Conservation (phyloP, 2,329 filamentous ascomycete species). For the Elsinoe perseae region DNA sequence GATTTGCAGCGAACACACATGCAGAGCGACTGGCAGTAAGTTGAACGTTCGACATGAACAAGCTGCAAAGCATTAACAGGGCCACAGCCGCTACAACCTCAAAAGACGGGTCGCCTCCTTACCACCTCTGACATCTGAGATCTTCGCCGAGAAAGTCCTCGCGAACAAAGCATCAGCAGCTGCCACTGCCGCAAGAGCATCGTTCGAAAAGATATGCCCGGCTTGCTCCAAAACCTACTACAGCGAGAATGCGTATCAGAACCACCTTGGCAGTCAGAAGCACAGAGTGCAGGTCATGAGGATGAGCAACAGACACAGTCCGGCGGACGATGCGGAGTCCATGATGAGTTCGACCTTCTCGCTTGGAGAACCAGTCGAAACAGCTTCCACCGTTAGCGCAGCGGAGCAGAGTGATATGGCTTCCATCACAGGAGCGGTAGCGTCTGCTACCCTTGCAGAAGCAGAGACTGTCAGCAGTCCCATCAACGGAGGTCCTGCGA, state of each 20-base stretch:
- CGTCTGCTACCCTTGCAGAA: constrained; percentile 52
- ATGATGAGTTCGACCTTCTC: constrained; percentile 89
- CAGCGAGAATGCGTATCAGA: constrained; percentile 91
- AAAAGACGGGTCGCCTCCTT: constrained; percentile 88
- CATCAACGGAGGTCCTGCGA: constrained; percentile 12
- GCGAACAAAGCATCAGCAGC: constrained; percentile 78
- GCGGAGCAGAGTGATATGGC: constrained; percentile 69
- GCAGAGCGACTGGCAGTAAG: constrained; percentile 98
- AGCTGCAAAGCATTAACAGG: neutral
- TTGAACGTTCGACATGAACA: constrained; percentile 24
- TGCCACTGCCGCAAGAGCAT: constrained; percentile 78
- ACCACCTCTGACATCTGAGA: constrained; percentile 81
- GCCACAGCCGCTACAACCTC: constrained; percentile 76
- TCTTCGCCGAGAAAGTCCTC: constrained; percentile 92
- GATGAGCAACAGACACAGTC: constrained; percentile 33
- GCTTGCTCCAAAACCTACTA: constrained; percentile 88
- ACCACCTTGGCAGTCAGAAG: constrained; percentile 85
- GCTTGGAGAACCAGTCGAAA: constrained; percentile 66
- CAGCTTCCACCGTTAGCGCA: constrained; percentile 43
- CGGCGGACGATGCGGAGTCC: constrained; percentile 64
- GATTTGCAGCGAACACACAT: constrained; percentile 92
- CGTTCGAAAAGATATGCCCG: constrained; percentile 75
- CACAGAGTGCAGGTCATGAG: constrained; percentile 63
- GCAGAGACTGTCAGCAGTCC: constrained; percentile 35
- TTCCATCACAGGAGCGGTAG: constrained; percentile 68